Conservation (phyloP, 2,329 filamentous ascomycete genomes). For the Blastomyces gilchristii region DNA sequence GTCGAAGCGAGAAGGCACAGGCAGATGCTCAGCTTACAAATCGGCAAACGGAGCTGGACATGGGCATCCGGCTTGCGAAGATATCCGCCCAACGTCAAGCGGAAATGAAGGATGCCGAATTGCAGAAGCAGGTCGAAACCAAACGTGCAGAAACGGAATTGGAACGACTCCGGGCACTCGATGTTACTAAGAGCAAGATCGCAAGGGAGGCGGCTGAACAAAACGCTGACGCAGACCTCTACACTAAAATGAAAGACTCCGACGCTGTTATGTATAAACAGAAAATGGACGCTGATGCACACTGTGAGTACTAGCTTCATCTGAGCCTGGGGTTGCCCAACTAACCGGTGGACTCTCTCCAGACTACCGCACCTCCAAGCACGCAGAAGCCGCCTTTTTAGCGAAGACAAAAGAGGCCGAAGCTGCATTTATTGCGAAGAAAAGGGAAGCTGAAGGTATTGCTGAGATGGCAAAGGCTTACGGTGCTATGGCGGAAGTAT, state of each 20-base stretch:
- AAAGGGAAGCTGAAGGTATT: constrained; percentile 68
- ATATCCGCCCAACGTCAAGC: constrained; percentile 64
- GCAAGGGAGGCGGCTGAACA: constrained; percentile 36
- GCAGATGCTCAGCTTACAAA: constrained; percentile 69
- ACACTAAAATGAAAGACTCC: constrained; percentile 42
- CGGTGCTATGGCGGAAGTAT: constrained; percentile 56
- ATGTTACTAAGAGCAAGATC: constrained; percentile 63
- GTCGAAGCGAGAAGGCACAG: constrained; percentile 67
- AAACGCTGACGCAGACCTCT: constrained; percentile 41
- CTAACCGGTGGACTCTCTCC: constrained; percentile 7
- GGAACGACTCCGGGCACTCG: constrained; percentile 64
- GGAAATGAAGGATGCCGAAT: constrained; percentile 66
- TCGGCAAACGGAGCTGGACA: constrained; percentile 59
- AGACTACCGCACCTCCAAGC: constrained; percentile 25
- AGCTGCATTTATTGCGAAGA: constrained; percentile 48
- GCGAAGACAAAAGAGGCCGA: constrained; percentile 61
- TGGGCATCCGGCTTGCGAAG: constrained; percentile 64
- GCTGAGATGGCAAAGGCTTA: constrained; percentile 73
- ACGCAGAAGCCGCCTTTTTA: constrained; percentile 46
- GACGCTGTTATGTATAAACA: constrained; percentile 40
- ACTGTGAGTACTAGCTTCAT: constrained; percentile 19
- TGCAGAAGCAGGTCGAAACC: constrained; percentile 66
- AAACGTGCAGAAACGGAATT: constrained; percentile 71
- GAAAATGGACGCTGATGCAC: constrained; percentile 33
- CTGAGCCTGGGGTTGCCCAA: not conserved